Conservation (phyloP, 192 early-diverging fungal species). For the Rhizoclosmatium globosum region DNA sequence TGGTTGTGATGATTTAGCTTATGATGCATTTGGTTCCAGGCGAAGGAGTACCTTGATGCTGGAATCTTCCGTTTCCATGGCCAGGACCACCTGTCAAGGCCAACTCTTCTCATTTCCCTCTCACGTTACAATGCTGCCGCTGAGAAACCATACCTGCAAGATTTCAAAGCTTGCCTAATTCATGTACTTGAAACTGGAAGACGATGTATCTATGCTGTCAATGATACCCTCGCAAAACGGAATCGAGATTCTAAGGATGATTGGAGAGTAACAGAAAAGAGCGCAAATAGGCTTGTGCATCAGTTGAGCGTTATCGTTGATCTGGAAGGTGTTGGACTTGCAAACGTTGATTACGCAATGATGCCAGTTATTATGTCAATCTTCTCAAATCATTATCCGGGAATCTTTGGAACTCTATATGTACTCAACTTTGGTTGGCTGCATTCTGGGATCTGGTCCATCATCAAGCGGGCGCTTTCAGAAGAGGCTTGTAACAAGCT, state of each 20-base stretch:
- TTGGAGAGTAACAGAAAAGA: neutral
- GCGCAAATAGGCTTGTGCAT: slow-evolving; percentile 17
- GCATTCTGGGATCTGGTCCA: slow-evolving; percentile 60
- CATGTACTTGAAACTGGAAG: slow-evolving; percentile 37
- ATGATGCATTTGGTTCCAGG: slow-evolving; percentile 6
- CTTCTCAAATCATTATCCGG: slow-evolving; percentile 52
- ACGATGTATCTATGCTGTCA: slow-evolving; percentile 31
- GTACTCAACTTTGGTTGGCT: slow-evolving; percentile 68
- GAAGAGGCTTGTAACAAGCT: slow-evolving; percentile 52
- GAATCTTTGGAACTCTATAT: slow-evolving; percentile 55
- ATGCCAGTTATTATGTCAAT: slow-evolving; percentile 55
- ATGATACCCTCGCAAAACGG: neutral
- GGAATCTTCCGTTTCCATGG: slow-evolving; percentile 51
- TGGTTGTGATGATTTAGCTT: too few species aligned
- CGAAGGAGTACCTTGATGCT: slow-evolving; percentile 28
- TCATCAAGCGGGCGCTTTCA: slow-evolving; percentile 51
- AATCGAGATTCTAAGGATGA: neutral
- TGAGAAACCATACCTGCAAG: slow-evolving; percentile 25
- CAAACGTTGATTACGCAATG: slow-evolving; percentile 54
- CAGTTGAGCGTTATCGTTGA: slow-evolving; percentile 55
- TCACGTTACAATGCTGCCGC: slow-evolving; percentile 27
- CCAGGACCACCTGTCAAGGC: slow-evolving; percentile 46
- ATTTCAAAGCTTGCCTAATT: slow-evolving; percentile 27
- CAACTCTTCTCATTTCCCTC: slow-evolving; percentile 45
- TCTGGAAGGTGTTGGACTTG: slow-evolving; percentile 54